Evolutionary conservation across 768 basidiomycete genomes (phyloP), one percentile per base, ranked within the genome.

Genomic region (Termitomyces titanicus): DNA sequence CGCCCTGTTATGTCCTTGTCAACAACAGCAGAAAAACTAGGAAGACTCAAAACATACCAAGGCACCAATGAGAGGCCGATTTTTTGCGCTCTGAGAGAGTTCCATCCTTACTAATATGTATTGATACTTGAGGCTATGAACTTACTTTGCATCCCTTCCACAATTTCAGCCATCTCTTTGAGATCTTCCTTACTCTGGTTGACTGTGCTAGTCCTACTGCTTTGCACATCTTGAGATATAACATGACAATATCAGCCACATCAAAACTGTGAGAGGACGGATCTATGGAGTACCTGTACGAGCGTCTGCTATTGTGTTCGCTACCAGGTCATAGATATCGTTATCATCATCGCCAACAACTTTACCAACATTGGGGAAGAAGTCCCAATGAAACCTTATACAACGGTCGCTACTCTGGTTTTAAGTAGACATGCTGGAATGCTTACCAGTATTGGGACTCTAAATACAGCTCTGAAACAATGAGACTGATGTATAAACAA

Each of bases 101-200:
- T 7, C 7, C 12, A 45, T 18, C 8, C n/a, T 27, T 11, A 18
- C 1, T 25, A 29, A 18, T 20, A 12, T 24, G 6, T 0, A 24
- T 43, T 20, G 13, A n/a, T 20, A 31, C 3, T 6, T 25, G 9
- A 22, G n/a, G 39, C 17, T 18, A 18, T 9, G 6, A 15, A 43
- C 47, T 43, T 33, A 57, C 56, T 49, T 12, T 47, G 22, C 35
- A 52, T 55, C 15, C 52, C 35, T 29, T 60, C 48, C 15, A 60
- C 52, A n/a, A 60, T 51, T 10, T 56, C 55, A 15, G 55, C 48
- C 59, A 56, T 56, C 24, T 56, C 59, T 39, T 51, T 54, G 20
- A 60, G 55, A 6, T 44, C 47, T 4, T 53, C 43, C 39, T 43
- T 33, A 9, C 46, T 50, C 10, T 56, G 20, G 31, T 60, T 56